A percentile compares a stretch with the other conserved stretches of the same genome.
phyloP scores from a whole-genome alignment of 306 rosid species.

The Inga oerstediana region DNA sequence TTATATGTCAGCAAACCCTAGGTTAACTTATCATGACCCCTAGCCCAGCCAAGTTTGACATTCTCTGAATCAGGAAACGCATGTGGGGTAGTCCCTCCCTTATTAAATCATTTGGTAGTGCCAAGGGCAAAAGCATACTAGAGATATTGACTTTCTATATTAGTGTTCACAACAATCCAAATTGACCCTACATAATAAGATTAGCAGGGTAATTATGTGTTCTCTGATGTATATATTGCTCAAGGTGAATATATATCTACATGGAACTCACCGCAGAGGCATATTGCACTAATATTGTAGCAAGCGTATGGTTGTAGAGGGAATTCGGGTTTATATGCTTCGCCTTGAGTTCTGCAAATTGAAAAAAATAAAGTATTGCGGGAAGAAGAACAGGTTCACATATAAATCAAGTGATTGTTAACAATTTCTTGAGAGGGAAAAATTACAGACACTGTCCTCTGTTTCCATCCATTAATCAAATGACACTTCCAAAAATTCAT shows the following conservation, averaged over 20 bases:
- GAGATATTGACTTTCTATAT: conserved; percentile 4
- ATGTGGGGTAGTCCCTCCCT: conserved; percentile 4
- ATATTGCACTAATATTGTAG: conserved; percentile 73
- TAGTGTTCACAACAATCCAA: conserved; percentile 12
- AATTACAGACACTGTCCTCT: not conserved
- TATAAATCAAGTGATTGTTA: not conserved
- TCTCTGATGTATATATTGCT: conserved; percentile 1
- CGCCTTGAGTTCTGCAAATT: conserved; percentile 53
- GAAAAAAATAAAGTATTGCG: conserved; percentile 15
- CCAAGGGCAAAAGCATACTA: conserved; percentile 18
- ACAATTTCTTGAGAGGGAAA: not conserved
- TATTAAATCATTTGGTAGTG: conserved; percentile 26
- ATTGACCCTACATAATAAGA: conserved; percentile 21
- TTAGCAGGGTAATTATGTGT: conserved; percentile 17
- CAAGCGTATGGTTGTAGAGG: conserved; percentile 74
- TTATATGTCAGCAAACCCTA: not conserved
- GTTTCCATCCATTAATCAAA: not conserved
- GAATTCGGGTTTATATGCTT: conserved; percentile 29
- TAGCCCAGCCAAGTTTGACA: conserved; percentile 10
- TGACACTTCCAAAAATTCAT: not conserved
- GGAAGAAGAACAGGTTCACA: not conserved
- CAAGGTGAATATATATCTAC: conserved; percentile 12
- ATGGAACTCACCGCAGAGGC: conserved; percentile 79
- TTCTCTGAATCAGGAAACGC: conserved; percentile 27
- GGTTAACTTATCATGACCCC: conserved; percentile 12